Percentiles rank a stretch among this genome's conserved stretches.
phyloP scores from a whole-genome alignment of 1,284 basidiomycete species.

The Moesziomyces antarcticus region DNA sequence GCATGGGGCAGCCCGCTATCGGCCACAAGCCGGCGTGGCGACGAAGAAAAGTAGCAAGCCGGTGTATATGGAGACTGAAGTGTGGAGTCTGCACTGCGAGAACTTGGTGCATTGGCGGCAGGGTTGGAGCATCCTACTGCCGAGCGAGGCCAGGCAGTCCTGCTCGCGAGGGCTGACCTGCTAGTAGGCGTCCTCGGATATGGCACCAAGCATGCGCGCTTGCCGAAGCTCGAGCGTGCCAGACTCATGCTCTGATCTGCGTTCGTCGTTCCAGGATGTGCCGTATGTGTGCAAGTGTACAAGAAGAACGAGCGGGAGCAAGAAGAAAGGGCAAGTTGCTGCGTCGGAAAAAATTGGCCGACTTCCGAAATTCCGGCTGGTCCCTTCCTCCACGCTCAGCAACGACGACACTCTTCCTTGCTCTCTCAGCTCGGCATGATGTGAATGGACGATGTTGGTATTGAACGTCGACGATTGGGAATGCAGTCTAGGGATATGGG shows the following conservation, averaged over 20 bases:
- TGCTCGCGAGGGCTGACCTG: neutral
- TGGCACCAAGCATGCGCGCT: neutral
- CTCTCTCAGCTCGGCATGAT: no score
- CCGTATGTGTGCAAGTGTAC: neutral
- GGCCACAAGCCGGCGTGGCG: neutral
- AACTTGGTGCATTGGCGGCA: neutral
- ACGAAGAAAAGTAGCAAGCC: slow-evolving; percentile 6
- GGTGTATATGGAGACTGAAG: no score
- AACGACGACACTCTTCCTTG: no score
- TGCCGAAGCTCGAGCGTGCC: slow-evolving; percentile 2
- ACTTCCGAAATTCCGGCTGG: slow-evolving; percentile 22
- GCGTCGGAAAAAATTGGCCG: slow-evolving; percentile 19
- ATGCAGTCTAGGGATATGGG: no score
- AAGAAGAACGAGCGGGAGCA: neutral
- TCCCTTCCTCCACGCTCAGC: neutral
- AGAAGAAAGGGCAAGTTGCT: slow-evolving; percentile 6
- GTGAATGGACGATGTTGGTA: no score
- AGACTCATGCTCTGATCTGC: slow-evolving; percentile 6
- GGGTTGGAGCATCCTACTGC: neutral
- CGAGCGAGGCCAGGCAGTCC: neutral
- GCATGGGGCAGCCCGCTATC: slow-evolving; percentile 12
- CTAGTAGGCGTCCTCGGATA: neutral
- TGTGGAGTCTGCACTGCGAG: neutral
- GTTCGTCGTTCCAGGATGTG: neutral
- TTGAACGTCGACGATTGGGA: no score